These are phyloP conservation scores for Incumbomyces lentus DNA, from an alignment of 2,329 filamentous ascomycete genomes.

Conservation along the genomic window DNA sequence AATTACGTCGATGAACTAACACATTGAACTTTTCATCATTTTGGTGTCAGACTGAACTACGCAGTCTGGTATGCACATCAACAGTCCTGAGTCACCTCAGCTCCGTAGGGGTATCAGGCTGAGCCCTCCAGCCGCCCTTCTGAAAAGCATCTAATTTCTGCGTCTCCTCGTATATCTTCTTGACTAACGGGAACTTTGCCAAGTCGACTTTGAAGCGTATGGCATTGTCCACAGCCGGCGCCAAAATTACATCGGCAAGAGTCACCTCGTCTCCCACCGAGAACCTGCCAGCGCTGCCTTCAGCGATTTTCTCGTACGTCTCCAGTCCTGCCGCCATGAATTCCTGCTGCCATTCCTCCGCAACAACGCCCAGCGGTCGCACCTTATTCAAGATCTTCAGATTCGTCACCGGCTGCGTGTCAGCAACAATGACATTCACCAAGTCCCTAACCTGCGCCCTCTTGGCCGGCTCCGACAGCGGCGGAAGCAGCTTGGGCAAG, in stretches of 20 bases:
- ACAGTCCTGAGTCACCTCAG: no score
- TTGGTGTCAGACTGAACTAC: no score
- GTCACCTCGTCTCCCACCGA: slow-evolving; percentile 48
- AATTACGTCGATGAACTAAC: no score
- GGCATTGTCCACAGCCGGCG: slow-evolving; percentile 50
- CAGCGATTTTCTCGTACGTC: slow-evolving; percentile 43
- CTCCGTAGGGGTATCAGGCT: slow-evolving; percentile 45
- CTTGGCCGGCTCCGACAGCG: slow-evolving; percentile 25
- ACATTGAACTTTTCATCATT: no score
- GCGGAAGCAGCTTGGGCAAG: slow-evolving; percentile 37
- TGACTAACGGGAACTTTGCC: slow-evolving; percentile 37
- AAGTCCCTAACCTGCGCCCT: slow-evolving; percentile 46
- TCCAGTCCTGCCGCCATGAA: slow-evolving; percentile 44
- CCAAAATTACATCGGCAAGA: slow-evolving; percentile 48
- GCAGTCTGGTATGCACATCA: no score
- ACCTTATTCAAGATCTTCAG: slow-evolving; percentile 43
- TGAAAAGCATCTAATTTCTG: slow-evolving; percentile 41
- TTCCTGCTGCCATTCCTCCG: slow-evolving; percentile 42
- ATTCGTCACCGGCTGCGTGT: slow-evolving; percentile 53
- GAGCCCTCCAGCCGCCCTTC: slow-evolving; percentile 43
- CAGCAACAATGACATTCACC: slow-evolving; percentile 44
- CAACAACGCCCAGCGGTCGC: slow-evolving; percentile 33
- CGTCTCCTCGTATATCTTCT: slow-evolving; percentile 37
- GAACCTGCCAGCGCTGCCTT: slow-evolving; percentile 35
- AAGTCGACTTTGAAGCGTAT: slow-evolving; percentile 46